These are phyloP conservation scores for sunflower (Helianthus annuus) DNA, from an alignment of 129 eudicot species.

Conservation along the genomic window DNA sequence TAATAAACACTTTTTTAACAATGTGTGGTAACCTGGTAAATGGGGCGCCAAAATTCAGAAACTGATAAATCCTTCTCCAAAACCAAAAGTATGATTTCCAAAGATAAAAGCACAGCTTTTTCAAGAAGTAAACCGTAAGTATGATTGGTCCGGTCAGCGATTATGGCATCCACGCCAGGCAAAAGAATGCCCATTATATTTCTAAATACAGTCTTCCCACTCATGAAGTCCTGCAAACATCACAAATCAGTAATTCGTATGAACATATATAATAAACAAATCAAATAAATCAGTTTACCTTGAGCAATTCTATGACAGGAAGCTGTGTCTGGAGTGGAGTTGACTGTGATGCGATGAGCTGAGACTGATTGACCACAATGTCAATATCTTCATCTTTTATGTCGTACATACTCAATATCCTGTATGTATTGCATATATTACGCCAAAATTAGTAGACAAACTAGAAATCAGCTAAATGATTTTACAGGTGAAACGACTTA, in stretches of 20 bases:
- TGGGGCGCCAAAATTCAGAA: conserved; percentile 91
- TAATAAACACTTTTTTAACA: background rate
- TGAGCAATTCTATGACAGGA: conserved; percentile 81
- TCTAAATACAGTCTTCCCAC: conserved; percentile 84
- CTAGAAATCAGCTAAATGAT: conserved; percentile 16
- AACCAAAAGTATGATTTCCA: conserved; percentile 72
- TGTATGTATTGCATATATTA: conserved; percentile 39
- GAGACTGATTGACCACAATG: conserved; percentile 52
- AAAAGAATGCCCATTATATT: conserved; percentile 86
- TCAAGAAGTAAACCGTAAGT: conserved; percentile 79
- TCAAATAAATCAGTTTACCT: conserved; percentile 41
- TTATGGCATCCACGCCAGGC: conserved; percentile 84
- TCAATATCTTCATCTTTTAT: conserved; percentile 78
- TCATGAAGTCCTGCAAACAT: conserved; percentile 91
- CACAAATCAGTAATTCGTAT: conserved; percentile 4
- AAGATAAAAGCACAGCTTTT: conserved; percentile 73
- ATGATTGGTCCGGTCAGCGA: conserved; percentile 75
- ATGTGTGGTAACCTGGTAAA: conserved; percentile 67
- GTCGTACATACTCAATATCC: conserved; percentile 87
- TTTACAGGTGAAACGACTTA: conserved; percentile 36
- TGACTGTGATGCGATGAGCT: conserved; percentile 60
- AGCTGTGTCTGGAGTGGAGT: conserved; percentile 77
- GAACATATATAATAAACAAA: background rate
- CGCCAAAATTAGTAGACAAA: background rate
- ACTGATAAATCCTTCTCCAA: conserved; percentile 77